Percentiles rank a stretch among this genome's conserved stretches.
Conservation (phyloP, 306 rosid genomes). For the Urtica urens region DNA sequence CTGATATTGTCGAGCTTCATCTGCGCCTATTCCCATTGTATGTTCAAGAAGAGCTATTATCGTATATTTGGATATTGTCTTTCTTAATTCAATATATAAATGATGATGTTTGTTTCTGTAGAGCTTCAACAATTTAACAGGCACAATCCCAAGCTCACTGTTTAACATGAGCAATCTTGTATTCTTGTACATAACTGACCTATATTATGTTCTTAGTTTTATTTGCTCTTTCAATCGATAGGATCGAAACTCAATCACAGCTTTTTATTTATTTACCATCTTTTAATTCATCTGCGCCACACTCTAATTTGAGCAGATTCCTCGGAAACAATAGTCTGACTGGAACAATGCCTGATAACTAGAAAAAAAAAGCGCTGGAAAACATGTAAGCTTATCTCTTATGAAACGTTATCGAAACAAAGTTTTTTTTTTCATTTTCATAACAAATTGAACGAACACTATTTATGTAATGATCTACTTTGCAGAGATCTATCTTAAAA, state of each 20-base stretch:
- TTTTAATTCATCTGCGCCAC: background rate
- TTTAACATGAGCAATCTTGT: conserved; percentile 11
- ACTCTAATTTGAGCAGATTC: conserved; percentile 12
- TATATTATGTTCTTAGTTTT: too few species aligned
- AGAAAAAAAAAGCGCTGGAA: background rate
- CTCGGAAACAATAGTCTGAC: conserved; percentile 25
- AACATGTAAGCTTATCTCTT: conserved; percentile 16
- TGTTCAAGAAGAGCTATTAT: background rate
- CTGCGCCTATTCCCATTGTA: conserved; percentile 8
- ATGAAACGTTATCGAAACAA: too few species aligned
- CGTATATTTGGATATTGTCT: background rate
- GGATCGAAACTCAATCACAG: background rate
- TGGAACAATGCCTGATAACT: conserved; percentile 13
- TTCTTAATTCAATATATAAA: background rate
- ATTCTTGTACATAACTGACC: conserved; percentile 12
- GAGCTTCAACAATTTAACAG: conserved; percentile 23
- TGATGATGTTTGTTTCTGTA: conserved; percentile 1
- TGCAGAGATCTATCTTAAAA: conserved; percentile 29
- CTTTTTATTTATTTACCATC: background rate
- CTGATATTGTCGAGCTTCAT: conserved; percentile 12
- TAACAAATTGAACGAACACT: background rate
- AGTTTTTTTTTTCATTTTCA: background rate
- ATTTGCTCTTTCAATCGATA: background rate
- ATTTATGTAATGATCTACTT: background rate
- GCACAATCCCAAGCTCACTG: conserved; percentile 16